Evolutionary conservation across 192 early-diverging fungal genomes (phyloP).

Genomic region (Umbelopsis isabellina): DNA sequence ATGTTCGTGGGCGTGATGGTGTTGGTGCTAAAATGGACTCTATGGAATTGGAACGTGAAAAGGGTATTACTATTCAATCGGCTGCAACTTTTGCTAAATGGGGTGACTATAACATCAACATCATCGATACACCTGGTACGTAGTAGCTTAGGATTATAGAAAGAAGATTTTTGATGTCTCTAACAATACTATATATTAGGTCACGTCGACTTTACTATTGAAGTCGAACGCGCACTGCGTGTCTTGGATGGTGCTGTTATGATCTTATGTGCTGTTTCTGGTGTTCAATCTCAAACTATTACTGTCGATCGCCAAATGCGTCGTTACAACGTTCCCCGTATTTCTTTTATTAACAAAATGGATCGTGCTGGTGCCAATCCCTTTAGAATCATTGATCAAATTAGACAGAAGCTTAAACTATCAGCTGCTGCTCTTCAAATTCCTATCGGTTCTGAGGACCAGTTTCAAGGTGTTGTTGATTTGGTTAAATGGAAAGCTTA

Average conservation of each 20-base stretch:
- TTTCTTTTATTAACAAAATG: conserved; percentile 92
- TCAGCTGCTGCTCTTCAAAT: conserved; percentile 80
- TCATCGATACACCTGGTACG: conserved; percentile 87
- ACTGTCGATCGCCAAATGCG: conserved; percentile 92
- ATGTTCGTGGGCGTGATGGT: conserved; percentile 83
- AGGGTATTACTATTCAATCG: conserved; percentile 88
- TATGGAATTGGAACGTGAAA: conserved; percentile 97
- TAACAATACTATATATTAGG: conserved; percentile 44
- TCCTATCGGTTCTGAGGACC: conserved; percentile 86
- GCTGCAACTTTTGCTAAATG: conserved; percentile 87
- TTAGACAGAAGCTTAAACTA: conserved; percentile 77
- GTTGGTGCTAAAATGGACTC: conserved; percentile 99
- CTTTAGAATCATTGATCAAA: conserved; percentile 76
- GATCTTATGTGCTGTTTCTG: conserved; percentile 82
- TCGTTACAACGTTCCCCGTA: conserved; percentile 84
- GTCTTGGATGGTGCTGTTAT: conserved; percentile 88
- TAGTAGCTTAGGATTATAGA: not conserved
- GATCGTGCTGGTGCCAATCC: conserved; percentile 89
- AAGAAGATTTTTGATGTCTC: not conserved
- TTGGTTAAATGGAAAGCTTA: conserved; percentile 84
- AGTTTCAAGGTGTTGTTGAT: conserved; percentile 92
- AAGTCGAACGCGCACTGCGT: conserved; percentile 85
- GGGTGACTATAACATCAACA: conserved; percentile 80
- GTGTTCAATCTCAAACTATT: conserved; percentile 87
- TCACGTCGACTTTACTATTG: conserved; percentile 90